A percentile compares a stretch with the other conserved stretches of the same genome.
Evolutionary conservation across 495 filamentous ascomycete genomes (phyloP).

Genomic region (Penicillium turbatum): DNA sequence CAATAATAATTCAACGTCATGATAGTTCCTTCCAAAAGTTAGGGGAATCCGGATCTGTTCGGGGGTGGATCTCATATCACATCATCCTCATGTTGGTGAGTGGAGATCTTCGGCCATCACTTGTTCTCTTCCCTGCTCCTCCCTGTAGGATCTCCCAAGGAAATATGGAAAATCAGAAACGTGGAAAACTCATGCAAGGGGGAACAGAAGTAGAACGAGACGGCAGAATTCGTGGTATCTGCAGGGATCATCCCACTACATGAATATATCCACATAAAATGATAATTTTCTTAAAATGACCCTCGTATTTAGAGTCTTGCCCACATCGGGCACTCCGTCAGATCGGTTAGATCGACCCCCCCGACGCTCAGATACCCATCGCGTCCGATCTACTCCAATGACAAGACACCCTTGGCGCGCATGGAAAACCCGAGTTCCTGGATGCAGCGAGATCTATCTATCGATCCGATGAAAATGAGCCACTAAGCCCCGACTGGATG

Average conservation of each 20-base stretch:
- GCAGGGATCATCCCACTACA: constrained; percentile 1
- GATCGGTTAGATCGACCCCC: constrained; percentile 9
- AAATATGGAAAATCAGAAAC: constrained; percentile 1
- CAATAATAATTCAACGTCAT: background rate
- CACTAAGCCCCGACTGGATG: background rate
- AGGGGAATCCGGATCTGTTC: constrained; percentile 4
- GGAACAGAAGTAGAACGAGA: background rate
- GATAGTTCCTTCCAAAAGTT: background rate
- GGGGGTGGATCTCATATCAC: constrained; percentile 4
- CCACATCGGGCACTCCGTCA: constrained; percentile 15
- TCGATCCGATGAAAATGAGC: background rate
- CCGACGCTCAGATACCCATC: background rate
- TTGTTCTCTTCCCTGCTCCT: no score
- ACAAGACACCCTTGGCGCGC: background rate
- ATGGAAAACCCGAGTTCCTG: constrained; percentile 6
- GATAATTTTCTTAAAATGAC: background rate
- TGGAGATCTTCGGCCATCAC: no score
- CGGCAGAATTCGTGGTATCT: background rate
- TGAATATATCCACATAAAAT: no score
- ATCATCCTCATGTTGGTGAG: background rate
- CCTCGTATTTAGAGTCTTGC: constrained; percentile 1
- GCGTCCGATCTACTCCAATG: constrained; percentile 1
- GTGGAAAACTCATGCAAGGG: constrained; percentile 13
- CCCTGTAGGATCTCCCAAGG: background rate
- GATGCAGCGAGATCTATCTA: constrained; percentile 1